Conservation (phyloP, 148 eudicot species). For the Silene uniflora region DNA sequence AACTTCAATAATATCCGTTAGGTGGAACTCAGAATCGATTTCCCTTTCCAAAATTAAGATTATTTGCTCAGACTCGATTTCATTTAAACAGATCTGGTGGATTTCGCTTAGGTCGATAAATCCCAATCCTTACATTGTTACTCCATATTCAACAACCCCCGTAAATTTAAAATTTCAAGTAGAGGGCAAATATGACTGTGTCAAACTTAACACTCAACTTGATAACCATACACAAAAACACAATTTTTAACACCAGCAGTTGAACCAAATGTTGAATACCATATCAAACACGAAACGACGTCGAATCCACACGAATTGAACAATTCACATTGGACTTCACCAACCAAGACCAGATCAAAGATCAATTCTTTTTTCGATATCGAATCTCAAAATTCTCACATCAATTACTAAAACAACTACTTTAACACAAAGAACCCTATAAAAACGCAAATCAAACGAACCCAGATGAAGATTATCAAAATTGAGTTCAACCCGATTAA, state of each 20-base stretch:
- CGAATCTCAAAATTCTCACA: not conserved
- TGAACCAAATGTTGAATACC: conserved; percentile 4
- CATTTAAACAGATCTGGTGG: too few relatives aligned
- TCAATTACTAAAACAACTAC: not conserved
- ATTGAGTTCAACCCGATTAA: not conserved
- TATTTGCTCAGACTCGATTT: not conserved
- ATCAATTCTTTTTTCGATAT: not conserved
- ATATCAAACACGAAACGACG: conserved; percentile 1
- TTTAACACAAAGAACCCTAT: too few relatives aligned
- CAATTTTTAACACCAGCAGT: not conserved
- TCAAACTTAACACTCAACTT: not conserved
- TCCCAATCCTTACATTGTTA: not conserved
- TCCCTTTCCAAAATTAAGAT: too few relatives aligned
- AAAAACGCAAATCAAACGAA: too few relatives aligned
- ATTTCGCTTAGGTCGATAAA: not conserved
- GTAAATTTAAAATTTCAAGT: not conserved
- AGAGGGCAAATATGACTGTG: not conserved
- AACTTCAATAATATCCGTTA: not conserved
- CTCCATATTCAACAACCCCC: not conserved
- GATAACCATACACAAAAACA: not conserved
- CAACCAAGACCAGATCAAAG: not conserved
- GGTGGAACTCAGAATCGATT: not conserved
- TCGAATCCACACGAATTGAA: not conserved
- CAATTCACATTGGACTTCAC: not conserved
- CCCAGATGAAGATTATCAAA: not conserved